Conservation (phyloP, 2,329 filamentous ascomycete species). For the Podosphaera aphanis region DNA sequence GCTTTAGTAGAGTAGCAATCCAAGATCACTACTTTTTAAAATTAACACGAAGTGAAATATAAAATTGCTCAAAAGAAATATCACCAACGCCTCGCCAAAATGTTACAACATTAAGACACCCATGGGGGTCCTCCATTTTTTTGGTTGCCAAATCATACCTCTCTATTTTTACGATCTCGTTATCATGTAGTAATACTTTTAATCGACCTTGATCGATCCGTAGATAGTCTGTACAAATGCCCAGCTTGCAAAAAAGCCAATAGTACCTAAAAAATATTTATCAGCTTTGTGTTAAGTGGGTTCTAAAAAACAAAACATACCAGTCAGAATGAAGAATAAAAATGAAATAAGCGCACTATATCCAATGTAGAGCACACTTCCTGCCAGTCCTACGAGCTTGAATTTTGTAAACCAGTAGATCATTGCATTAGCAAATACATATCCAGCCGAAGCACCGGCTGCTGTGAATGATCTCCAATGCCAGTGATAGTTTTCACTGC, state of each 20-base stretch:
- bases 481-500: conserved; percentile 95
- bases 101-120: not conserved
- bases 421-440: conserved; percentile 79
- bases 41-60: not conserved
- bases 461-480: conserved; percentile 91
- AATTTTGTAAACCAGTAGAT: conserved; percentile 80
- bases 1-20: not conserved
- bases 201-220: conserved; percentile 95
- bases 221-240: conserved; percentile 88
- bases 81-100: not conserved
- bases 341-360: conserved; percentile 80
- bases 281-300: conserved; percentile 4
- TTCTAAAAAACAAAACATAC: conserved; percentile 27
- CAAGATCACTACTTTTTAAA: not conserved
- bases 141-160: not conserved
- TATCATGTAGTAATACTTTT: not conserved
- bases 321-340: conserved; percentile 79
- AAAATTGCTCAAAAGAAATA: not conserved
- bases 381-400: conserved; percentile 61
- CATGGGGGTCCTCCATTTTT: not conserved
- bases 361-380: conserved; percentile 75
- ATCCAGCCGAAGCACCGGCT: conserved; percentile 70
- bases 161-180: not conserved
- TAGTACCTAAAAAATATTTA: conserved; percentile 40
- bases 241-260: conserved; percentile 90